Conservation (phyloP, 192 early-diverging fungal genomes). For the Pecoramyces ruminantium region DNA sequence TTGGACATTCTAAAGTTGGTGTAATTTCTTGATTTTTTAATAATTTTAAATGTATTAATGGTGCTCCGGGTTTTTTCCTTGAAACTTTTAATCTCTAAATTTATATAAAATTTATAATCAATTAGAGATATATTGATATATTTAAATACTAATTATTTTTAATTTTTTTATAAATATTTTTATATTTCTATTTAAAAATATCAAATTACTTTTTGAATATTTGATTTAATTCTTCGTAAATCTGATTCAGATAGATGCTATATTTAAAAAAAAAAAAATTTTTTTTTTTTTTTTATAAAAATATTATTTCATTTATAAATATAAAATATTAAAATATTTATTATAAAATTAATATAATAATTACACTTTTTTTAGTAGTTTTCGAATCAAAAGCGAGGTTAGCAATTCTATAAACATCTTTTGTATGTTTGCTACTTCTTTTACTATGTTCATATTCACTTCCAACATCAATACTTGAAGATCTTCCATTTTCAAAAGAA, state of each 20-base stretch:
- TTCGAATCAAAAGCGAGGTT: background rate
- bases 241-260: background rate
- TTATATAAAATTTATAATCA: too few species aligned
- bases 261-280: slow-evolving; percentile 1
- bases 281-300: background rate
- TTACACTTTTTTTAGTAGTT: background rate
- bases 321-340: too few species aligned
- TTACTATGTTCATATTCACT: background rate
- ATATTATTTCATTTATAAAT: too few species aligned
- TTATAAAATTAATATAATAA: too few species aligned
- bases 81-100: slow-evolving; percentile 12
- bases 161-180: too few species aligned
- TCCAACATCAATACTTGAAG: background rate
- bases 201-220: background rate
- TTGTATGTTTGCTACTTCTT: background rate
- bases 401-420: background rate
- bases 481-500: background rate
- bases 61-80: slow-evolving; percentile 12
- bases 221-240: background rate
- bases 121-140: too few species aligned
- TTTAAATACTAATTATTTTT: too few species aligned
- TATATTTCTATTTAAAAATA: too few species aligned
- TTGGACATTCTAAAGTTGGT: slow-evolving; percentile 13
- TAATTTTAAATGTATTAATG: slow-evolving; percentile 8
- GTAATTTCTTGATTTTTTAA: slow-evolving; percentile 10